These are phyloP conservation scores for Colletotrichum liriopes DNA, from an alignment of 2,329 filamentous ascomycete species.

Conservation along the genomic window DNA sequence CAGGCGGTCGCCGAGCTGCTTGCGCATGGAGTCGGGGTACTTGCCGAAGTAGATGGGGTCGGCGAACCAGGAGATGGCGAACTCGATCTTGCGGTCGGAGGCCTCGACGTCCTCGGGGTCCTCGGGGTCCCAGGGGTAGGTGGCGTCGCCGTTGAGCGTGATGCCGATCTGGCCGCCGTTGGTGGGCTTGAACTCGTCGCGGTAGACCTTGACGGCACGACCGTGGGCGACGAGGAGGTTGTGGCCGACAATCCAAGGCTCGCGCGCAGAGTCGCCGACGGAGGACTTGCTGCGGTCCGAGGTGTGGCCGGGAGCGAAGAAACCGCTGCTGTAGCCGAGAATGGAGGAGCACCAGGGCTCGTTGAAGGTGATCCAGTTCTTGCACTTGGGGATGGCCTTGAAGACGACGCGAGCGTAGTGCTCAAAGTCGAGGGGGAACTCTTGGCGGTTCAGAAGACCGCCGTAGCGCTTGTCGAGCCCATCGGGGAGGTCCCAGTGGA, in stretches of 20 bases:
- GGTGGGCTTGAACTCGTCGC: conserved; percentile 83
- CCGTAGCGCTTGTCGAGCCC: conserved; percentile 85
- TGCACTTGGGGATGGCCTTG: conserved; percentile 81
- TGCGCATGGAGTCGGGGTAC: conserved; percentile 87
- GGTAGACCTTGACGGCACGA: conserved; percentile 84
- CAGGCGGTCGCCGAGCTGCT: conserved; percentile 84
- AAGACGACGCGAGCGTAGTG: conserved; percentile 85
- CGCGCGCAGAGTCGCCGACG: conserved; percentile 81
- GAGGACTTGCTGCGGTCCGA: conserved; percentile 81
- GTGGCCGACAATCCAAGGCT: conserved; percentile 89
- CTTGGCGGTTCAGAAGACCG: conserved; percentile 83
- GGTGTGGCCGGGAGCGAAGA: conserved; percentile 86
- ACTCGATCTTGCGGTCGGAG: conserved; percentile 86
- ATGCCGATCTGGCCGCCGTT: conserved; percentile 87
- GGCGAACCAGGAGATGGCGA: conserved; percentile 89
- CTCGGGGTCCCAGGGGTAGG: conserved; percentile 85
- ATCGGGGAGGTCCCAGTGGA: conserved; percentile 91
- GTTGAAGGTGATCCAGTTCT: conserved; percentile 93
- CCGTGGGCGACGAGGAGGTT: conserved; percentile 86
- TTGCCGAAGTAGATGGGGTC: conserved; percentile 89
- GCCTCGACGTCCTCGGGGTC: conserved; percentile 84
- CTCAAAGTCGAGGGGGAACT: conserved; percentile 87
- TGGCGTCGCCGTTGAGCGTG: conserved; percentile 88
- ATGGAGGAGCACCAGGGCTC: conserved; percentile 91
- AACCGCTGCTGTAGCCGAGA: conserved; percentile 83